Conservation (phyloP, 176 grass and related monocot genomes). For the Ampelocalamus luodianensis region DNA sequence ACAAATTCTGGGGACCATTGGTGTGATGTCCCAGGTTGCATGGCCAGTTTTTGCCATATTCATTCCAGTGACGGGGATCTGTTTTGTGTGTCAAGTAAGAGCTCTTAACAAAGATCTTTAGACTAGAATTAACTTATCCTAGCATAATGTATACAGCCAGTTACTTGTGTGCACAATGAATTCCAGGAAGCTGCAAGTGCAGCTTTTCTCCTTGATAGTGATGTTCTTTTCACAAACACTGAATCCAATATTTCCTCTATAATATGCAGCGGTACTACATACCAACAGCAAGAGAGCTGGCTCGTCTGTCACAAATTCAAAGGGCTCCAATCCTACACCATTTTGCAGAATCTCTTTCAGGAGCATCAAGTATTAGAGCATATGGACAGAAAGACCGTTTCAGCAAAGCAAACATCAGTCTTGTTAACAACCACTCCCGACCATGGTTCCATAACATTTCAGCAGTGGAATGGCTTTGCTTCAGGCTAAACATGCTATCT, state of each 20-base stretch:
- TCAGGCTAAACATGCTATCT: constrained; percentile 85
- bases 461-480: constrained; percentile 90
- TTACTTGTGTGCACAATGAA: background rate
- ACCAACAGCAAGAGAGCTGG: constrained; percentile 90
- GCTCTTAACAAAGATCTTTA: background rate
- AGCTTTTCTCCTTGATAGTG: constrained; percentile 32
- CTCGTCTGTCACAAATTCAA: constrained; percentile 85
- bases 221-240: constrained; percentile 9
- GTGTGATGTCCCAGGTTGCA: constrained; percentile 94
- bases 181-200: constrained; percentile 1
- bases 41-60: constrained; percentile 97
- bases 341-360: constrained; percentile 86
- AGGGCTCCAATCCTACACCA: constrained; percentile 95
- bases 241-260: constrained; percentile 47
- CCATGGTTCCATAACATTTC: constrained; percentile 90
- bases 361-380: constrained; percentile 91
- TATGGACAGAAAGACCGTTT: constrained; percentile 79
- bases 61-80: constrained; percentile 78
- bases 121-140: constrained; percentile 11
- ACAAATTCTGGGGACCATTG: constrained; percentile 88
- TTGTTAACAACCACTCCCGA: constrained; percentile 76
- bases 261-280: constrained; percentile 85
- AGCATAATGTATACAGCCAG: constrained; percentile 14
- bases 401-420: constrained; percentile 76
- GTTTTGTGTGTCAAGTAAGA: constrained; percentile 80